Evolutionary conservation across 345 rosid genomes (phyloP).

Genomic region (Durio zibethinus): DNA sequence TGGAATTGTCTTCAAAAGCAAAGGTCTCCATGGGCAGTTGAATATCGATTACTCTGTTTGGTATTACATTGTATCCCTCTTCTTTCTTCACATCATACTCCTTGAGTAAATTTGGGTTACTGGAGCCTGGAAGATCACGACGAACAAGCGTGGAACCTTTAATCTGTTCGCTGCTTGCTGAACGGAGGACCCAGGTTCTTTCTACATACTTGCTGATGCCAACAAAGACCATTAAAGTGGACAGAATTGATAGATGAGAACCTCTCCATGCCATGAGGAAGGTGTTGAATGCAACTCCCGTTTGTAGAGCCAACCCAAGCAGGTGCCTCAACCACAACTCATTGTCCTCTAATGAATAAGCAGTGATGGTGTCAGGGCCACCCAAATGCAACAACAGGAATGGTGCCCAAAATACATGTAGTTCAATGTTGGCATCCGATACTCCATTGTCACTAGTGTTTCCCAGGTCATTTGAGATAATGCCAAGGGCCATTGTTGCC

Average conservation of each 20-base stretch:
- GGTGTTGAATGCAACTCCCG: neutral
- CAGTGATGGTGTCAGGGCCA: slow-evolving; percentile 43
- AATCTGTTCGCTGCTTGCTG: slow-evolving; percentile 14
- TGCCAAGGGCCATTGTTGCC: slow-evolving; percentile 23
- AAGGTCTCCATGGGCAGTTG: neutral
- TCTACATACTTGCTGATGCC: neutral
- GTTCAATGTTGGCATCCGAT: neutral
- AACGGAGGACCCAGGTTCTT: neutral
- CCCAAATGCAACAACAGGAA: slow-evolving; percentile 44
- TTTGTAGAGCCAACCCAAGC: slow-evolving; percentile 24
- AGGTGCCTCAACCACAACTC: slow-evolving; percentile 35
- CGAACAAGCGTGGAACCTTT: neutral
- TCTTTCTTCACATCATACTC: neutral
- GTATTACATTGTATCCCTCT: neutral
- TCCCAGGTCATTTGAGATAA: neutral
- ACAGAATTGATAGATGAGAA: neutral
- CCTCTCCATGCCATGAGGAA: neutral
- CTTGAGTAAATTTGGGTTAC: neutral
- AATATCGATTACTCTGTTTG: neutral
- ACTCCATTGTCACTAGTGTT: neutral
- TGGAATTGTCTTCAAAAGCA: neutral
- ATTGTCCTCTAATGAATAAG: slow-evolving; percentile 34
- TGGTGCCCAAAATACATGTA: slow-evolving; percentile 35
- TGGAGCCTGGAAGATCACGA: neutral
- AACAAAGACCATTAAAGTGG: neutral